Conservation (phyloP, 148 eudicot genomes). For the Diospyros lotus region DNA sequence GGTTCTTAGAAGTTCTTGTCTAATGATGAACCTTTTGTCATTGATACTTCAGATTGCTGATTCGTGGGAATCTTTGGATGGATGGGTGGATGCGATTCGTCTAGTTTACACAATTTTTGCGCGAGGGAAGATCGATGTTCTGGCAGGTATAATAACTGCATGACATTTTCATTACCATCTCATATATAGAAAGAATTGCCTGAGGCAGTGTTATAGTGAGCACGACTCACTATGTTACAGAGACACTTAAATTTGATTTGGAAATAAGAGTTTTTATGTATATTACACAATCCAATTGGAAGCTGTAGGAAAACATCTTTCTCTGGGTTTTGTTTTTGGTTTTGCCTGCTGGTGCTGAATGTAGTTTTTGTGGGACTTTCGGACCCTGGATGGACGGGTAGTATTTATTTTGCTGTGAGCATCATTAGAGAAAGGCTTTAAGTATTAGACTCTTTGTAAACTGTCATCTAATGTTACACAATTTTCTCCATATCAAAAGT, state of each 20-base stretch:
- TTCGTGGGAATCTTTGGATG: constrained; percentile 84
- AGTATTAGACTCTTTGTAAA: too few relatives aligned
- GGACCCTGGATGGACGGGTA: too few relatives aligned
- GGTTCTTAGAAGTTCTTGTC: not conserved
- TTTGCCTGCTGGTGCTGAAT: too few relatives aligned
- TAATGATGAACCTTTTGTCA: not conserved
- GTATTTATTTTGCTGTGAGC: too few relatives aligned
- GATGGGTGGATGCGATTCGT: constrained; percentile 94
- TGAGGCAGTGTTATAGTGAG: constrained; percentile 8
- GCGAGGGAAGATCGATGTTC: constrained; percentile 85
- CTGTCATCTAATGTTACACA: too few relatives aligned
- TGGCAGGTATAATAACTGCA: constrained; percentile 74
- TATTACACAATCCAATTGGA: not conserved
- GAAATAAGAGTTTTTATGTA: constrained; percentile 14
- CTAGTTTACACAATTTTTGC: constrained; percentile 89
- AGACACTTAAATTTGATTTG: not conserved
- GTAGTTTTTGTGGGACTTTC: too few relatives aligned
- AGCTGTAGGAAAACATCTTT: too few relatives aligned
- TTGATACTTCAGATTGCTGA: constrained; percentile 63
- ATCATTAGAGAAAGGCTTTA: too few relatives aligned
- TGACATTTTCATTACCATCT: constrained; percentile 19
- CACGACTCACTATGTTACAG: constrained; percentile 4
- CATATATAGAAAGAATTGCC: constrained; percentile 1
- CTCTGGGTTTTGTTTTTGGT: too few relatives aligned
- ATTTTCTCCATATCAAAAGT: too few relatives aligned